Conservation (phyloP, 2,329 filamentous ascomycete genomes). For the Albophoma yamanashiensis region DNA sequence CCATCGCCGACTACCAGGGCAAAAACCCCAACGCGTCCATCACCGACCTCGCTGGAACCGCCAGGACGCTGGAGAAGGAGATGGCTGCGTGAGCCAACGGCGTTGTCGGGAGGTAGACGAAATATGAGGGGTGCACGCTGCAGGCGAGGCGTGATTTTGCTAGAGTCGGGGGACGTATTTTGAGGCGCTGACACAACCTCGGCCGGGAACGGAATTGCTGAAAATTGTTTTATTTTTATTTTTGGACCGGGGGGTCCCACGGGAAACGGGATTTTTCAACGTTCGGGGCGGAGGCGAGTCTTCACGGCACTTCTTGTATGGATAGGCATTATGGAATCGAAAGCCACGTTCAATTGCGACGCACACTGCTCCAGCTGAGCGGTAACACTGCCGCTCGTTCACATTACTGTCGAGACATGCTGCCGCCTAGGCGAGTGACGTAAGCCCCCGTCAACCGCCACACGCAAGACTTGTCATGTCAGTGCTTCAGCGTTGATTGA, state of each 20-base stretch:
- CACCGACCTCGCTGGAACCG: conserved; percentile 70
- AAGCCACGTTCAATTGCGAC: neutral
- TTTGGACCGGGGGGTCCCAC: neutral
- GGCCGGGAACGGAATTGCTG: neutral
- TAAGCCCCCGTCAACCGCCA: neutral
- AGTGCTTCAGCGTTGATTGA: neutral
- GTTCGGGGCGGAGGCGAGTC: neutral
- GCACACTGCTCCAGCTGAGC: neutral
- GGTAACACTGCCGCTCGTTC: neutral
- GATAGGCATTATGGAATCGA: neutral
- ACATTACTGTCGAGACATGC: neutral
- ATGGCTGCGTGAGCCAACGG: neutral
- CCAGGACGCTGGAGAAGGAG: conserved; percentile 14
- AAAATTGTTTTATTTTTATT: neutral
- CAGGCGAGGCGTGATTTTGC: neutral
- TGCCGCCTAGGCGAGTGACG: neutral
- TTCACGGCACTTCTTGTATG: neutral
- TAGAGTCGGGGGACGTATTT: neutral
- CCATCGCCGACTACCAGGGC: conserved; percentile 81
- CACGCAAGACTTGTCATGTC: neutral
- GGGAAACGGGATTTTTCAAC: neutral
- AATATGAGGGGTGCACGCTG: neutral
- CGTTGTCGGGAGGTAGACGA: neutral
- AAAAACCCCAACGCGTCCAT: conserved; percentile 48
- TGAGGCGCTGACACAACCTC: neutral